These are phyloP conservation scores for Colletotrichum costaricense DNA, from an alignment of 2,329 filamentous ascomycete genomes.

Conservation along the genomic window DNA sequence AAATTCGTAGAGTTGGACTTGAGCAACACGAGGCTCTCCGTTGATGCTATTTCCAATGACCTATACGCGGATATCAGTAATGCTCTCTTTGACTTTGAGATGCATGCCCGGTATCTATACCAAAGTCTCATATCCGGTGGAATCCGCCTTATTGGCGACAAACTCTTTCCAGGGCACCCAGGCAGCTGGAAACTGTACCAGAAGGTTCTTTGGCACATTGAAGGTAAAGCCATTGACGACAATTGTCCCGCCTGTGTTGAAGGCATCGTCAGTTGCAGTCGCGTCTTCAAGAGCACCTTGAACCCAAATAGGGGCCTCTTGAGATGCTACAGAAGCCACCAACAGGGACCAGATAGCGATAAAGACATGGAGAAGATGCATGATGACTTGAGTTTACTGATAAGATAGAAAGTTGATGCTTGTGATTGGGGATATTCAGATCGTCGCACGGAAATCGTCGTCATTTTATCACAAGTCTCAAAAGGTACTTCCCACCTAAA, in stretches of 20 bases:
- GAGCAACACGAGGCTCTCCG: constrained; percentile 45
- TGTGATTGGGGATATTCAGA: no score
- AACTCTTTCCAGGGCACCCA: constrained; percentile 57
- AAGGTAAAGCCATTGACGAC: constrained; percentile 57
- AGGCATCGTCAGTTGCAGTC: constrained; percentile 45
- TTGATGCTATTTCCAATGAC: constrained; percentile 50
- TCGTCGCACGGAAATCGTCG: no score
- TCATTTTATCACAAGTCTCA: no score
- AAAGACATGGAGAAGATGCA: not conserved
- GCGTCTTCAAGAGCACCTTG: constrained; percentile 48
- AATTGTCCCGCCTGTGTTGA: constrained; percentile 59
- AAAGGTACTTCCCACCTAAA: no score
- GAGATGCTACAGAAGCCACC: constrained; percentile 38
- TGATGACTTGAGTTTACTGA: not conserved
- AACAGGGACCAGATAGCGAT: not conserved
- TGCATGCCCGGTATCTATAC: constrained; percentile 36
- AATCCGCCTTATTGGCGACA: constrained; percentile 43
- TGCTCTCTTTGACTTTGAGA: not conserved
- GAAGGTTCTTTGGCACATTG: constrained; percentile 59
- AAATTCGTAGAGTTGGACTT: constrained; percentile 48
- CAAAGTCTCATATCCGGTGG: constrained; percentile 49
- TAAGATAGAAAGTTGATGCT: not conserved
- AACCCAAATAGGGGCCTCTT: constrained; percentile 45
- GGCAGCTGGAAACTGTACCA: constrained; percentile 59
- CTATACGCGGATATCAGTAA: constrained; percentile 35